These are phyloP conservation scores for Termitomyces sp. DNA, from an alignment of 768 basidiomycete genomes.

Conservation along the genomic window DNA sequence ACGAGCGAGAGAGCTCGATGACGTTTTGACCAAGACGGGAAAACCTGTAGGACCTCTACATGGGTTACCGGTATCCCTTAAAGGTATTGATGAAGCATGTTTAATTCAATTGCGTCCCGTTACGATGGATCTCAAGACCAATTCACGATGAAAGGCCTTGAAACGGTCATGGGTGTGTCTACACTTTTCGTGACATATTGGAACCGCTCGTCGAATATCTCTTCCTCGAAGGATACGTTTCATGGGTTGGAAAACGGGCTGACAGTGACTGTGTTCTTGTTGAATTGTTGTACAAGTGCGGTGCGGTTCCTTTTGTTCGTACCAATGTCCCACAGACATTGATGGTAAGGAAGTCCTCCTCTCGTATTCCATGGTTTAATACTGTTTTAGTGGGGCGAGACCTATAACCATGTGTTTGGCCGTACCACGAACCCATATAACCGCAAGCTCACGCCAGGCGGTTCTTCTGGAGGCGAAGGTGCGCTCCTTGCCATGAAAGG, in stretches of 20 bases:
- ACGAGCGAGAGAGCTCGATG: constrained; percentile 47
- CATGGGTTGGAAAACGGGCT: constrained; percentile 45
- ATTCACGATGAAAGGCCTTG: constrained; percentile 55
- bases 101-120: neutral
- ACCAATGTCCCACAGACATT: constrained; percentile 56
- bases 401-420: constrained; percentile 58
- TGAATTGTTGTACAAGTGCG: constrained; percentile 45
- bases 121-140: constrained; percentile 31
- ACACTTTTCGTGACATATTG: neutral
- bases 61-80: constrained; percentile 41
- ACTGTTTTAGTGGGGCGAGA: constrained; percentile 42
- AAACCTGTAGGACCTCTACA: constrained; percentile 46
- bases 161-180: constrained; percentile 34
- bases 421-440: constrained; percentile 61
- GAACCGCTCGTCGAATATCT: neutral
- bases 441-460: constrained; percentile 50
- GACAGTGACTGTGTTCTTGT: constrained; percentile 46
- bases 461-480: constrained; percentile 66
- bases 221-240: constrained; percentile 39
- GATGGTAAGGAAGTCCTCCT: constrained; percentile 27
- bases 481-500: constrained; percentile 59
- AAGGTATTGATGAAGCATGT: constrained; percentile 19
- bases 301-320: constrained; percentile 54
- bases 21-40: constrained; percentile 38
- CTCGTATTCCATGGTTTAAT: constrained; percentile 4